phyloP scores from a whole-genome alignment of 768 basidiomycete genomes.

The Amanita jacksonii region DNA sequence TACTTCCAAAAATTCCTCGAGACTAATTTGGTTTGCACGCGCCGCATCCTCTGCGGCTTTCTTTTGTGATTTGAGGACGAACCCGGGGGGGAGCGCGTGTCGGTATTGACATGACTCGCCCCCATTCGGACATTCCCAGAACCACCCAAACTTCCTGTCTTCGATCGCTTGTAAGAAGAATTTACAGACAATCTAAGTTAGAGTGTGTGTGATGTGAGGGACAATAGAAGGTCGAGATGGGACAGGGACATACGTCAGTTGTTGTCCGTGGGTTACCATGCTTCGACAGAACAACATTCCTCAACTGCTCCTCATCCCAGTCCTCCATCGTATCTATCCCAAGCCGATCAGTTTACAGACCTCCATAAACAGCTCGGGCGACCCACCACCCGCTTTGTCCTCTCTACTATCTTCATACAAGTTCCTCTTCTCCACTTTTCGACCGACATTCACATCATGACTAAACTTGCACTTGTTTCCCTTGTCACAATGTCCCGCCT shows the following conservation, averaged over 20 bases:
- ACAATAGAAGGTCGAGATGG: neutral
- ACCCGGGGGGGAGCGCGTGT: constrained; percentile 93
- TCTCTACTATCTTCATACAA: constrained; percentile 84
- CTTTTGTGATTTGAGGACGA: constrained; percentile 88
- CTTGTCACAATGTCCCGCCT: constrained; percentile 90
- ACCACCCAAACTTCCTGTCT: constrained; percentile 88
- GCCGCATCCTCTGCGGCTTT: constrained; percentile 89
- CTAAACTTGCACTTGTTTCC: constrained; percentile 96
- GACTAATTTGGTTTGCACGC: constrained; percentile 78
- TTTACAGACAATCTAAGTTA: constrained; percentile 88
- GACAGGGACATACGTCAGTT: constrained; percentile 58
- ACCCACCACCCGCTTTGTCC: constrained; percentile 65
- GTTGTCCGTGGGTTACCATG: constrained; percentile 85
- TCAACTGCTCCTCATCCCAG: constrained; percentile 94
- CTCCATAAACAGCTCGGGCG: neutral
- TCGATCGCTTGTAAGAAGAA: constrained; percentile 96
- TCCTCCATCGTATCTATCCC: constrained; percentile 90
- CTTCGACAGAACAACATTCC: constrained; percentile 79
- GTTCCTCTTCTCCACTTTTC: constrained; percentile 94
- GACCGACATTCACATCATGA: constrained; percentile 79
- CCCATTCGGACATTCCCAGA: constrained; percentile 91
- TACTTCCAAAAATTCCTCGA: constrained; percentile 96
- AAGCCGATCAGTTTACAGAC: neutral
- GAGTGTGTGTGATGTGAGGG: neutral
- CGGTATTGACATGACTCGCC: constrained; percentile 79